A percentile compares a stretch with the other conserved stretches of the same genome.
phyloP scores from a whole-genome alignment of 805 yeast genomes.

The Pichia californica region DNA sequence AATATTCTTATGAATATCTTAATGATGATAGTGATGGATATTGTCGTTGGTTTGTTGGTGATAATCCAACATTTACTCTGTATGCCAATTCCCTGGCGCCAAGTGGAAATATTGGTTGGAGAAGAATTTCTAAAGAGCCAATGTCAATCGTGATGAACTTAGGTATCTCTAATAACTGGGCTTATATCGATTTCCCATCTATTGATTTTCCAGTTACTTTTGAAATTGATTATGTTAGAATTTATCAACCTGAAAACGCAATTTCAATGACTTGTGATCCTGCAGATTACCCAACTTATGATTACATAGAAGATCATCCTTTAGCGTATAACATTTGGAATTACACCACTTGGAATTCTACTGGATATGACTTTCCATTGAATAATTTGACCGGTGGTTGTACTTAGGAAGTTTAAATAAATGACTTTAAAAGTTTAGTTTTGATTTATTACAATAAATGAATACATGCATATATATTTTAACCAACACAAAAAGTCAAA shows the following conservation, averaged over 20 bases:
- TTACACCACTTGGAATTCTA: constrained; percentile 63
- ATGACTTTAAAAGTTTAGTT: no score
- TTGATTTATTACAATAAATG: no score
- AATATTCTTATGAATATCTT: constrained; percentile 69
- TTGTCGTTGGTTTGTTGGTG: constrained; percentile 82
- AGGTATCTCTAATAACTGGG: constrained; percentile 91
- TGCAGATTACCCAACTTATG: constrained; percentile 71
- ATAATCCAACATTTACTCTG: constrained; percentile 66
- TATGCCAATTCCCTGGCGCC: constrained; percentile 75
- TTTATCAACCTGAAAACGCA: constrained; percentile 77
- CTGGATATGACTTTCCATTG: constrained; percentile 69
- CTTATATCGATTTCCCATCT: constrained; percentile 84
- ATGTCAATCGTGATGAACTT: constrained; percentile 84
- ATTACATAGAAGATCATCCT: constrained; percentile 67
- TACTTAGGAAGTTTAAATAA: constrained; percentile 16
- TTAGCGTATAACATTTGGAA: constrained; percentile 66
- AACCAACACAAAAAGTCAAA: no score
- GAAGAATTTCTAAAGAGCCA: constrained; percentile 82
- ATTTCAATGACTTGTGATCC: constrained; percentile 80
- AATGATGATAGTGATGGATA: constrained; percentile 70
- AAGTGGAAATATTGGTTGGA: constrained; percentile 83
- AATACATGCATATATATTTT: no score
- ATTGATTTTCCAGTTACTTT: constrained; percentile 71
- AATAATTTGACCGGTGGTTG: constrained; percentile 46
- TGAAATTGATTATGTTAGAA: constrained; percentile 77